phyloP scores from a whole-genome alignment of 352 stramenopile genomes.

The Pythium chondricola region DNA sequence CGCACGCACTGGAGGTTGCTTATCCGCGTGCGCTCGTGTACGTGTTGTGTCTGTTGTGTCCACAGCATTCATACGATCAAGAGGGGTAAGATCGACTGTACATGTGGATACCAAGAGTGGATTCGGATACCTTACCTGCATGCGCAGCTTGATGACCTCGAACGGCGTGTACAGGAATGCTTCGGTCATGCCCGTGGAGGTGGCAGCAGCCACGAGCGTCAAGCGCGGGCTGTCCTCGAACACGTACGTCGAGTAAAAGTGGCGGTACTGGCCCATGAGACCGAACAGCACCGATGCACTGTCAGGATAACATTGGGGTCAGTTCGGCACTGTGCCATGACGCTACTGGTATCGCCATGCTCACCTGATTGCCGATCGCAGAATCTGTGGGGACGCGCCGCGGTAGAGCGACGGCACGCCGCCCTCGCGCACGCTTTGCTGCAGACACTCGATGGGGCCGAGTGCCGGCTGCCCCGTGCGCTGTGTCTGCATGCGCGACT shows the following conservation, averaged over 20 bases:
- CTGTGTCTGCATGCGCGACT: conserved; percentile 39
- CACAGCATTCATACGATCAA: too few relatives aligned
- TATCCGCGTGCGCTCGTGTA: conserved; percentile 39
- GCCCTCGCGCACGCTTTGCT: conserved; percentile 28
- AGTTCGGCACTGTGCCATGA: background rate
- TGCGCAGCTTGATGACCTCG: conserved; percentile 39
- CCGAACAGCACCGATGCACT: conserved; percentile 37
- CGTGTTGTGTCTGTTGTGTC: conserved; percentile 41
- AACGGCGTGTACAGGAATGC: conserved; percentile 38
- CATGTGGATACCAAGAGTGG: too few relatives aligned
- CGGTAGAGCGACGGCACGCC: conserved; percentile 34
- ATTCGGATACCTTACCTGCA: conserved; percentile 27
- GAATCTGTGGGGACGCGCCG: conserved; percentile 32
- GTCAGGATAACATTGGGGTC: background rate
- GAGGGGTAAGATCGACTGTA: too few relatives aligned
- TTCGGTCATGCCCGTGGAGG: conserved; percentile 32
- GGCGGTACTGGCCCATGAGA: conserved; percentile 41
- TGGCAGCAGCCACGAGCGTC: conserved; percentile 22
- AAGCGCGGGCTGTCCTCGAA: conserved; percentile 24
- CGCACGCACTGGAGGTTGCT: conserved; percentile 71
- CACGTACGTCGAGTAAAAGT: conserved; percentile 32
- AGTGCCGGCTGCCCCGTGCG: conserved; percentile 1
- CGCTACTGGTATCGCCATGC: background rate
- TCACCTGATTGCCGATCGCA: conserved; percentile 37
- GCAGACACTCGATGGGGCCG: conserved; percentile 23